phyloP scores from a whole-genome alignment of 2,329 filamentous ascomycete species.

The Rutstroemia sydowiana region DNA sequence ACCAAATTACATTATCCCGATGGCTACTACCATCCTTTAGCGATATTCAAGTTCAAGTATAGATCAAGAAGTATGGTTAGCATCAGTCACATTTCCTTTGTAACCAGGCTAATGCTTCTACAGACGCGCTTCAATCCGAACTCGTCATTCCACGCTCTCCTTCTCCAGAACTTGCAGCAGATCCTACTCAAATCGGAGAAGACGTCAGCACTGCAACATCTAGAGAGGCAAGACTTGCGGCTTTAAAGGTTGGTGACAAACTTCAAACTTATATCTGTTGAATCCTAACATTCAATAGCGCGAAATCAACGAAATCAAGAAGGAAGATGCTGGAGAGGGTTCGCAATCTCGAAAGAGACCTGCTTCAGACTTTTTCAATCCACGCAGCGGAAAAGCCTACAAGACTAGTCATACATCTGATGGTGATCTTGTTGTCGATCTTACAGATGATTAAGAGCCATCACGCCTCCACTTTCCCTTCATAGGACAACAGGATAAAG shows the following conservation, averaged over 20 bases:
- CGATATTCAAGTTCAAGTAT: conserved; percentile 8
- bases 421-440: conserved; percentile 15
- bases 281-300: too few relatives aligned
- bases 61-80: conserved; percentile 2
- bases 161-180: conserved; percentile 6
- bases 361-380: not conserved
- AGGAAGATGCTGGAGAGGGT: not conserved
- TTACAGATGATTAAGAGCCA: conserved; percentile 22
- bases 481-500: too few relatives aligned
- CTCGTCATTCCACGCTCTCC: conserved; percentile 18
- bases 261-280: too few relatives aligned
- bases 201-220: not conserved
- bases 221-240: conserved; percentile 12
- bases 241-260: conserved; percentile 16
- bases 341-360: not conserved
- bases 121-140: conserved; percentile 18
- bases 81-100: not conserved
- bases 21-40: not conserved
- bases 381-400: conserved; percentile 7
- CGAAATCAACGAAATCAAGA: conserved; percentile 14
- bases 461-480: too few relatives aligned
- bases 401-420: conserved; percentile 12
- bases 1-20: too few relatives aligned
- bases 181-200: not conserved
- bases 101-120: not conserved